Conservation (phyloP, 140 eudicot species). For the Anethum foeniculum region DNA sequence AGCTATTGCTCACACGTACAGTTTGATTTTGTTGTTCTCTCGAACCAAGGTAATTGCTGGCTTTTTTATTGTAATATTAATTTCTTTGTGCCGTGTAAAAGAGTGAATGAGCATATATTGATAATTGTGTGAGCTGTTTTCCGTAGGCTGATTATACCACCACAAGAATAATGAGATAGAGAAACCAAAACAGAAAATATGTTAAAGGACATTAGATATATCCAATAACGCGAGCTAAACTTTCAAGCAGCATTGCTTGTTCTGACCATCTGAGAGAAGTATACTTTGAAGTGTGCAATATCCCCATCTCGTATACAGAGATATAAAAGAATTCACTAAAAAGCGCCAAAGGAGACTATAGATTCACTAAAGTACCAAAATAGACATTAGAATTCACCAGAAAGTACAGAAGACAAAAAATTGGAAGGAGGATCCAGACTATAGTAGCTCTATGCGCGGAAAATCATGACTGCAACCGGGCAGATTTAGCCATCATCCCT, state of each 20-base stretch:
- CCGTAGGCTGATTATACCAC: neutral
- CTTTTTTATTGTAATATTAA: neutral
- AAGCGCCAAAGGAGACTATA: neutral
- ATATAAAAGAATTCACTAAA: neutral
- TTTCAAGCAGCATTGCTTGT: neutral
- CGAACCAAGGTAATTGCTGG: slow-evolving; percentile 69
- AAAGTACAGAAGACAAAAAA: neutral
- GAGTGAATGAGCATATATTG: neutral
- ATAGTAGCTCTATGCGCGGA: neutral
- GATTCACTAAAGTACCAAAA: neutral
- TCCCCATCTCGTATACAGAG: neutral
- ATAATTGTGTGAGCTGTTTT: neutral
- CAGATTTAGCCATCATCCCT: neutral
- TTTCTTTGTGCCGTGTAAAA: neutral
- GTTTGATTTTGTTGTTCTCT: slow-evolving; percentile 75
- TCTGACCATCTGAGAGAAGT: neutral
- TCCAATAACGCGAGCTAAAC: neutral
- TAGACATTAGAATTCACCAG: neutral
- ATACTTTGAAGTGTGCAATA: neutral
- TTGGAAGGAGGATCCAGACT: neutral
- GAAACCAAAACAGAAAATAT: neutral
- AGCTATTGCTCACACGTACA: slow-evolving; percentile 97
- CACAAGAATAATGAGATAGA: neutral
- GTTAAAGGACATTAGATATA: neutral
- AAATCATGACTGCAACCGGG: neutral